Percentiles rank a stretch among this genome's conserved stretches.
These are phyloP conservation scores for Neurospora hispaniola DNA, from an alignment of 495 filamentous ascomycete genomes.

Conservation along the genomic window DNA sequence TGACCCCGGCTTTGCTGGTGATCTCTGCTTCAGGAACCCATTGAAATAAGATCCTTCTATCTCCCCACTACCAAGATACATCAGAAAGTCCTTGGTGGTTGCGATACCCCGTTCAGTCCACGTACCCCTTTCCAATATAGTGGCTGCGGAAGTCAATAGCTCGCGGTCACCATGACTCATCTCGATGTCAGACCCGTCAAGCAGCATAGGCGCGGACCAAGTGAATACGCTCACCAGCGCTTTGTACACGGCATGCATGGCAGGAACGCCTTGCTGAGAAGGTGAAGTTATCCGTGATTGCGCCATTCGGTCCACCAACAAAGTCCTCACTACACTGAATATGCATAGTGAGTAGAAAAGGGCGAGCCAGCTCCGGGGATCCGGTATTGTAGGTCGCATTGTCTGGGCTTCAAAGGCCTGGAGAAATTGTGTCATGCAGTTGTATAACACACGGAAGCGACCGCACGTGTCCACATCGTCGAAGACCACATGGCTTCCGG, in stretches of 20 bases:
- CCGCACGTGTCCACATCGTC: constrained; percentile 36
- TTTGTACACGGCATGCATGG: constrained; percentile 40
- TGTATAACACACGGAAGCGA: constrained; percentile 35
- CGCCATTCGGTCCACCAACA: constrained; percentile 33
- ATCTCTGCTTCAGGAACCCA: constrained; percentile 35
- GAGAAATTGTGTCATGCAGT: constrained; percentile 36
- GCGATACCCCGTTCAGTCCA: constrained; percentile 33
- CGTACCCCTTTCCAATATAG: constrained; percentile 28
- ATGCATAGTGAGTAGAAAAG: constrained; percentile 38
- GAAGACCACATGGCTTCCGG: constrained; percentile 21
- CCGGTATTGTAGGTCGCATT: constrained; percentile 22
- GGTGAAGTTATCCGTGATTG: constrained; percentile 23
- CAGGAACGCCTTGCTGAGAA: constrained; percentile 19
- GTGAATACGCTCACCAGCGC: constrained; percentile 33
- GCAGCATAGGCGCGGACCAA: constrained; percentile 31
- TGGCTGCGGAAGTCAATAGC: constrained; percentile 21
- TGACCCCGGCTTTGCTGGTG: constrained; percentile 18
- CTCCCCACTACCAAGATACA: constrained; percentile 35
- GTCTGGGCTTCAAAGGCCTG: constrained; percentile 36
- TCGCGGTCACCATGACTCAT: constrained; percentile 25
- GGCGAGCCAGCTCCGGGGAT: constrained; percentile 36
- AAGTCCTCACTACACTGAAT: constrained; percentile 38
- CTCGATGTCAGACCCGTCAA: constrained; percentile 27
- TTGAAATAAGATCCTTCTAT: constrained; percentile 28
- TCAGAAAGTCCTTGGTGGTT: constrained; percentile 33